Conservation (phyloP, 2,329 filamentous ascomycete species). For the Teratosphaeria gauchensis region DNA sequence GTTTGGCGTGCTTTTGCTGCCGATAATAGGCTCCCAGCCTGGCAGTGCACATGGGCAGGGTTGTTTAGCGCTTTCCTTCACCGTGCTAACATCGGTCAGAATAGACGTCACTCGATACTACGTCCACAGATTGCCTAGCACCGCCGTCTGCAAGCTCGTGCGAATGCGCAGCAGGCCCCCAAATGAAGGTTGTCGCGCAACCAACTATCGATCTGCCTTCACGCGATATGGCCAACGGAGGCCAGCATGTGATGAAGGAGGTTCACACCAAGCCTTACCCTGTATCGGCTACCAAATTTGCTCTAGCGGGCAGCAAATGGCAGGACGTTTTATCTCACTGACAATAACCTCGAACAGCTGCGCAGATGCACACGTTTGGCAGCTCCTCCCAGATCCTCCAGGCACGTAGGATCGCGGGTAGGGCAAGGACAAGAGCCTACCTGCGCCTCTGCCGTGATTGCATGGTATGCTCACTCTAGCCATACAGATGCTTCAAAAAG, state of each 20-base stretch:
- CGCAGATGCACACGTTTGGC: not conserved
- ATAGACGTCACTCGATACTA: not conserved
- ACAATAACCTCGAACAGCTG: not conserved
- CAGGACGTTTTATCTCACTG: not conserved
- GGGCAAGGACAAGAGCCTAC: not conserved
- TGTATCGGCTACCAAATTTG: not conserved
- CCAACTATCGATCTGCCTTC: not conserved
- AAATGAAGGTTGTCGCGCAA: not conserved
- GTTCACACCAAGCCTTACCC: not conserved
- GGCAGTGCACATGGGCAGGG: not conserved
- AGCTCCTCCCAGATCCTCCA: not conserved
- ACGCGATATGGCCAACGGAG: not conserved
- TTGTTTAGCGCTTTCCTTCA: not conserved
- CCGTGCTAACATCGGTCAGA: not conserved
- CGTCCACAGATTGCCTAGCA: not conserved
- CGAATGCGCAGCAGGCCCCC: not conserved
- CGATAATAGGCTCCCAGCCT: not conserved
- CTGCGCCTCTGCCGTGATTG: not conserved
- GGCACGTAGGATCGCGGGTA: not conserved
- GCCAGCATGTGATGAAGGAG: not conserved
- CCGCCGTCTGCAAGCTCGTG: not conserved
- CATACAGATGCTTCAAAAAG: conserved; percentile 26
- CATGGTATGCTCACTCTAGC: conserved; percentile 31
- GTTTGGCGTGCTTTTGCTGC: not conserved
- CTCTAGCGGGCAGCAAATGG: not conserved